These are phyloP conservation scores for Vitis vinifera DNA, from an alignment of 164 flowering plant species.

Conservation along the genomic window ASM3070453v1 NC_081822.1:9574501-9575000, in stretches of 20 bases:
- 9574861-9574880: constrained; percentile 64
- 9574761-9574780: constrained; percentile 45
- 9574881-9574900: constrained; percentile 69
- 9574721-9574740: background rate
- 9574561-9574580: constrained; percentile 47
- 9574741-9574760: constrained; percentile 54
- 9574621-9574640: constrained; percentile 33
- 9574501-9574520: background rate
- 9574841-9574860: constrained; percentile 70
- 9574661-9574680: constrained; percentile 36
- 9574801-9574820: constrained; percentile 42
- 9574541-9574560: constrained; percentile 66
- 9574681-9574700: background rate
- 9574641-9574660: constrained; percentile 60
- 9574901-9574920: constrained; percentile 75
- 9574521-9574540: constrained; percentile 6
- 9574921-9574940: constrained; percentile 77
- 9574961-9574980: constrained; percentile 38
- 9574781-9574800: constrained; percentile 6
- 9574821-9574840: constrained; percentile 67
- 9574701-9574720: too few relatives aligned
- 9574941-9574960: constrained; percentile 56
- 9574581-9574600: constrained; percentile 45
- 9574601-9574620: constrained; percentile 56
- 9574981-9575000: constrained; percentile 64